Conservation (phyloP, 805 yeast genomes). For the Deakozyma indianensis region DNA sequence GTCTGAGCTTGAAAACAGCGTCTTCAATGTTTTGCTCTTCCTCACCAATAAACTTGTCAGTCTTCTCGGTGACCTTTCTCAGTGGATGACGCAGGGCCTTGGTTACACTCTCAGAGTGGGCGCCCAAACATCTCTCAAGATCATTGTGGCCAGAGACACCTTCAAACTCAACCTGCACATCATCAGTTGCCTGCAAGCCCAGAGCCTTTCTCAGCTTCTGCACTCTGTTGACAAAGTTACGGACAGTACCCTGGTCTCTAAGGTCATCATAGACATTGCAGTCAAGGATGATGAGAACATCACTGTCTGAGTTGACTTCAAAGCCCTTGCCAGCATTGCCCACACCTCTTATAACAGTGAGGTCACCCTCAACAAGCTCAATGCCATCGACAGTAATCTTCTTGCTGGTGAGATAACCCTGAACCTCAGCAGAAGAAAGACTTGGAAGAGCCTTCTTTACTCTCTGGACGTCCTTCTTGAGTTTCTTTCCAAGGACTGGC, state of each 20-base stretch:
- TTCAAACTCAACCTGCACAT: constrained; percentile 73
- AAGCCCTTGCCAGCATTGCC: constrained; percentile 61
- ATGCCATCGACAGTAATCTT: constrained; percentile 80
- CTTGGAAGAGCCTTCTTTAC: constrained; percentile 88
- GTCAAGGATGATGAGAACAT: constrained; percentile 81
- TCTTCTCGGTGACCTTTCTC: constrained; percentile 29
- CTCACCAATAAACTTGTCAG: constrained; percentile 51
- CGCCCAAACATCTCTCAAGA: constrained; percentile 43
- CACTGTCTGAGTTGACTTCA: constrained; percentile 78
- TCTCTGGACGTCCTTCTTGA: constrained; percentile 83
- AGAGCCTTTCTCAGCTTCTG: constrained; percentile 96
- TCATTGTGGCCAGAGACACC: constrained; percentile 34
- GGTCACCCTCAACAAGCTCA: constrained; percentile 71
- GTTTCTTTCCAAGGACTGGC: constrained; percentile 96
- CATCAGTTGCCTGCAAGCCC: constrained; percentile 90
- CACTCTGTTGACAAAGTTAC: constrained; percentile 92
- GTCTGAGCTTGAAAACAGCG: constrained; percentile 61
- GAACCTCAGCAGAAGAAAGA: constrained; percentile 72
- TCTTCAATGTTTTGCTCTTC: constrained; percentile 78
- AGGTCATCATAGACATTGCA: constrained; percentile 76
- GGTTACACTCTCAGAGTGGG: constrained; percentile 52
- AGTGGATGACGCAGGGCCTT: constrained; percentile 66
- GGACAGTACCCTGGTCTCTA: constrained; percentile 86
- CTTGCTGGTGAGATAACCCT: constrained; percentile 56
- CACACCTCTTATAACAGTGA: constrained; percentile 78